These are phyloP conservation scores for Mycena olivaceomarginata DNA, from an alignment of 768 basidiomycete species.

Conservation along the genomic window DNA sequence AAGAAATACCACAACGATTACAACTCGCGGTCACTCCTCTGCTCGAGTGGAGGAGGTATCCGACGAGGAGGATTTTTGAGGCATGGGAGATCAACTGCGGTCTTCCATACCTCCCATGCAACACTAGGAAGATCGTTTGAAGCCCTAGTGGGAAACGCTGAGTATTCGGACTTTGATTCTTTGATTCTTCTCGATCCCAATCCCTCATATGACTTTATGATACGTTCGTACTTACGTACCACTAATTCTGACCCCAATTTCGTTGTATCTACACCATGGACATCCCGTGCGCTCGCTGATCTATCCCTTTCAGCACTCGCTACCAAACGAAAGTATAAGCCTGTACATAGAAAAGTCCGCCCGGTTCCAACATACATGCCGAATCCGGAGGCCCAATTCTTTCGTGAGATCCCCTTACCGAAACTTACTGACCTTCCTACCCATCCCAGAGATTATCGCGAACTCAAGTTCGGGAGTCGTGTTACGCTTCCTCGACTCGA, in stretches of 20 bases:
- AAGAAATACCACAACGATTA: constrained; percentile 12
- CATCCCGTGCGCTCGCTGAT: too few species aligned
- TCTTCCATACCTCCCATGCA: constrained; percentile 13
- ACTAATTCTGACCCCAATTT: too few species aligned
- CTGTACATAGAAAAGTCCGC: constrained; percentile 18
- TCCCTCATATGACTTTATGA: constrained; percentile 7
- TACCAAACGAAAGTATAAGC: too few species aligned
- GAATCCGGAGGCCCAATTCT: neutral
- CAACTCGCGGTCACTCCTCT: neutral
- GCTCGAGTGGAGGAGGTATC: constrained; percentile 22
- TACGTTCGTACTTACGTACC: neutral
- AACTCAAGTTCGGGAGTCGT: constrained; percentile 17
- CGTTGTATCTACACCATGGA: too few species aligned
- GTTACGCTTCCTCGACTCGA: constrained; percentile 42
- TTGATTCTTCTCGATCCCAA: constrained; percentile 20
- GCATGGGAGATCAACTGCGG: constrained; percentile 1
- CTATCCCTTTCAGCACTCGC: too few species aligned
- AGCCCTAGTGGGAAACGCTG: constrained; percentile 40
- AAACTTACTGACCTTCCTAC: constrained; percentile 24
- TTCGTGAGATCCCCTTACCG: too few species aligned
- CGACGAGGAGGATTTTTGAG: constrained; percentile 40
- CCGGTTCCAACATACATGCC: constrained; percentile 21
- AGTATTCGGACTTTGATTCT: constrained; percentile 40
- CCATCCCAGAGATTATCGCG: constrained; percentile 32
- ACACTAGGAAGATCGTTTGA: constrained; percentile 43